Percentiles rank a stretch among this genome's conserved stretches.
phyloP scores from a whole-genome alignment of 2,329 filamentous ascomycete species.

The Colletotrichum paranaense region DNA sequence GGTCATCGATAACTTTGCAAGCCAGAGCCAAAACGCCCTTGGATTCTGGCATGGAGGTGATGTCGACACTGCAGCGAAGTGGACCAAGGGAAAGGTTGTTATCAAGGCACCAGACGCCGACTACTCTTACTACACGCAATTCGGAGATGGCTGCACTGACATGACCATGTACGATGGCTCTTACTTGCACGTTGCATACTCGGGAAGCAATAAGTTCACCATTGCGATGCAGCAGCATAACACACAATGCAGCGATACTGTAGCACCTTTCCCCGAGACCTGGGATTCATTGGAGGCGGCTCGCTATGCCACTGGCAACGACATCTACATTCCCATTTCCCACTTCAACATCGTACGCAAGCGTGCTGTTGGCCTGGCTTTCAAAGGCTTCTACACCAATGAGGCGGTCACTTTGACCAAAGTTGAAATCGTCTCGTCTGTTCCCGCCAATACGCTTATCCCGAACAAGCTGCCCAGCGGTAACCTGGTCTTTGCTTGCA shows the following conservation, averaged over 20 bases:
- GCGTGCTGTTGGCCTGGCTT: constrained; percentile 67
- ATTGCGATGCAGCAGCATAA: constrained; percentile 77
- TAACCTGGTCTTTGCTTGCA: constrained; percentile 71
- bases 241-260: constrained; percentile 62
- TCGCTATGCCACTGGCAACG: constrained; percentile 63
- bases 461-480: constrained; percentile 72
- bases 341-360: constrained; percentile 73
- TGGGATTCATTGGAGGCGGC: constrained; percentile 76
- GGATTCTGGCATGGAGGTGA: constrained; percentile 71
- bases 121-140: constrained; percentile 70
- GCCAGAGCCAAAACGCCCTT: constrained; percentile 65
- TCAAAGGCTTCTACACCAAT: constrained; percentile 72
- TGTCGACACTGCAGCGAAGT: constrained; percentile 67
- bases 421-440: constrained; percentile 68
- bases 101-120: constrained; percentile 54
- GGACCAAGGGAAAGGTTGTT: constrained; percentile 62
- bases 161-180: constrained; percentile 67
- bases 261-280: constrained; percentile 72
- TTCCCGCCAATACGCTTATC: constrained; percentile 63
- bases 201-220: constrained; percentile 71
- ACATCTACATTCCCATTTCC: constrained; percentile 75
- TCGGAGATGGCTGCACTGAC: constrained; percentile 52
- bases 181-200: constrained; percentile 74
- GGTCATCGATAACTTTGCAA: constrained; percentile 71
- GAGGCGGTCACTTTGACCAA: constrained; percentile 63